phyloP scores from a whole-genome alignment of 163 green algal genomes.

The Scenedesmus sp. region DNA sequence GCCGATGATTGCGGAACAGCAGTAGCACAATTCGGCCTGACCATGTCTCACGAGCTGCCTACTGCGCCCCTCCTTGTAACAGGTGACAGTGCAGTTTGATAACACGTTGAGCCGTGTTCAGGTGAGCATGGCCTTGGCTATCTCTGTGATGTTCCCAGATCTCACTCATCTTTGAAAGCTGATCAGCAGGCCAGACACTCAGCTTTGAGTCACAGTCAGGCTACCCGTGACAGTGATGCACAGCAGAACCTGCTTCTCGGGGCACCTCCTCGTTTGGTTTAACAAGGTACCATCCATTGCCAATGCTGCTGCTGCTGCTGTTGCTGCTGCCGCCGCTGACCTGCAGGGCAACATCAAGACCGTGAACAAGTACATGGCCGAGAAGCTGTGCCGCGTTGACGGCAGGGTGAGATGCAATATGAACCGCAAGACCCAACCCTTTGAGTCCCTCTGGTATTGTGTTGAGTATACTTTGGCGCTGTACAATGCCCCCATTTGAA shows the following conservation, averaged over 20 bases:
- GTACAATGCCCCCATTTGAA: too few relatives aligned
- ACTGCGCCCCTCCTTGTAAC: not conserved
- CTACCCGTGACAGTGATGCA: too few relatives aligned
- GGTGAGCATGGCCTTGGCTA: not conserved
- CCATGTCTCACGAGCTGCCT: not conserved
- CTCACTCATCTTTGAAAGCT: too few relatives aligned
- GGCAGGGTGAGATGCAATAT: not conserved
- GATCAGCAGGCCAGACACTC: too few relatives aligned
- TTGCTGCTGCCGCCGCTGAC: not conserved
- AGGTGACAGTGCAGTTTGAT: conserved; percentile 40
- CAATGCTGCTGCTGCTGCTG: too few relatives aligned
- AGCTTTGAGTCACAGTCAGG: too few relatives aligned
- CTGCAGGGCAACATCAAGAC: conserved; percentile 20
- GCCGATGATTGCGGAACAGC: not conserved
- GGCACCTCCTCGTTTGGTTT: too few relatives aligned
- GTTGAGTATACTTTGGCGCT: too few relatives aligned
- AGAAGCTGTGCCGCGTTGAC: conserved; percentile 37
- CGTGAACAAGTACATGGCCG: conserved; percentile 42
- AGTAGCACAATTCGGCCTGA: not conserved
- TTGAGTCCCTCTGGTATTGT: too few relatives aligned
- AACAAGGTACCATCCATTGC: too few relatives aligned
- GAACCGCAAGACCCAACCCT: not conserved
- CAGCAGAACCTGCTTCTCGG: too few relatives aligned
- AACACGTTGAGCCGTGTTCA: conserved; percentile 20
- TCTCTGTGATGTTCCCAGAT: too few relatives aligned